Conservation (phyloP, 768 basidiomycete species). For the Lentinula aciculospora region DNA sequence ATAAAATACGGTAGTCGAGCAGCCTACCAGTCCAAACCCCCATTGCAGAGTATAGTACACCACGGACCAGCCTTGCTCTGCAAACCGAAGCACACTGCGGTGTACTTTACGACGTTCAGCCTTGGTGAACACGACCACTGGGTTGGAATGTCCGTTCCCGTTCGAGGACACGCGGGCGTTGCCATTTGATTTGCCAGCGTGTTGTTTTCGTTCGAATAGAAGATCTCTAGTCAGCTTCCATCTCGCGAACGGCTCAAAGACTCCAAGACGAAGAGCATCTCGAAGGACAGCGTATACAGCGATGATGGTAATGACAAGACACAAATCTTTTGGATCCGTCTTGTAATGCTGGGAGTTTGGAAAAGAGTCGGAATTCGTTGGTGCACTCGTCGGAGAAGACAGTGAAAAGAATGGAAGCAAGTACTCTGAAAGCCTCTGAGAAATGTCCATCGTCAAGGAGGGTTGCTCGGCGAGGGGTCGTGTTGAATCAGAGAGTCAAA, state of each 20-base stretch:
- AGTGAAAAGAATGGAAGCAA: conserved; percentile 68
- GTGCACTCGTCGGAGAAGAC: conserved; percentile 59
- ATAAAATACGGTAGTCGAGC: conserved; percentile 8
- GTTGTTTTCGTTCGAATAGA: conserved; percentile 21
- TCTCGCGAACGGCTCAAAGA: conserved; percentile 78
- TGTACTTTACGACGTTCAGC: conserved; percentile 51
- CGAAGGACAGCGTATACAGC: conserved; percentile 83
- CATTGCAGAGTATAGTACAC: conserved; percentile 78
- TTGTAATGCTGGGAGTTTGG: conserved; percentile 62
- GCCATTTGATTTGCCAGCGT: conserved; percentile 15
- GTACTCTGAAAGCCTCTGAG: conserved; percentile 39
- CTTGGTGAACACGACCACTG: not conserved
- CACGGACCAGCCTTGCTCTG: conserved; percentile 91
- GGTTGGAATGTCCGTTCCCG: conserved; percentile 14
- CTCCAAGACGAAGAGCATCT: conserved; percentile 64
- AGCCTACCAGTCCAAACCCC: conserved; percentile 77
- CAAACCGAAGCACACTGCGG: conserved; percentile 78
- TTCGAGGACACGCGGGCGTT: conserved; percentile 26
- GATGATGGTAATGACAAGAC: conserved; percentile 76
- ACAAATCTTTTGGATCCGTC: conserved; percentile 74
- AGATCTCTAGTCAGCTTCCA: conserved; percentile 61
- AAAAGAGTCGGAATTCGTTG: conserved; percentile 65
- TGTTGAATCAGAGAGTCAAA: too few species aligned
- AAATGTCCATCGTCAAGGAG: not conserved
- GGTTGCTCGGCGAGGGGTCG: not conserved